Evolutionary conservation across 179 eudicot genomes (phyloP).

Genomic region (Beta lomatogona): DNA sequence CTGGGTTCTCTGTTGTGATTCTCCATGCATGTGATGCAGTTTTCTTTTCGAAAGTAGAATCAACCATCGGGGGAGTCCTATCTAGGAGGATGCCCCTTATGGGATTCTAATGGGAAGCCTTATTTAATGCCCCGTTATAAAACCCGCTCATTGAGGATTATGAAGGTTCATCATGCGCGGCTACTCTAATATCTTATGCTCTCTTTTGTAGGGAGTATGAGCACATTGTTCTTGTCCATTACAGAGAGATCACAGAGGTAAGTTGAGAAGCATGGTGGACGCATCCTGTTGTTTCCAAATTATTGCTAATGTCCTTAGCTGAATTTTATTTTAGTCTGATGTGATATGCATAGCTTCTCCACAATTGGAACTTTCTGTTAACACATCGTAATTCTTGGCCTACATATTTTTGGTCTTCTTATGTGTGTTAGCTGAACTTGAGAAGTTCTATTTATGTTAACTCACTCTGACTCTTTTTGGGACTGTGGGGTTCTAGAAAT

Average conservation of each 20-base stretch:
- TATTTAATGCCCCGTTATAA: background rate
- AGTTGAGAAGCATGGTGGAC: constrained; percentile 22
- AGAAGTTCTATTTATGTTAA: background rate
- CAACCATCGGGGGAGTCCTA: background rate
- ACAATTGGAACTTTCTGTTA: background rate
- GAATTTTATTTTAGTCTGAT: constrained; percentile 4
- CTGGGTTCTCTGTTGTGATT: constrained; percentile 6
- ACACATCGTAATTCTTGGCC: background rate
- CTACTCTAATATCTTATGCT: constrained; percentile 17
- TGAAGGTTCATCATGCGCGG: constrained; percentile 5
- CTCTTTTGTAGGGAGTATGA: constrained; percentile 62
- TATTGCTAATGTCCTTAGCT: background rate
- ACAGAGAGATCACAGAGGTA: constrained; percentile 77
- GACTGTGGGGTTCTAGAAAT: background rate
- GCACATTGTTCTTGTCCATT: constrained; percentile 97
- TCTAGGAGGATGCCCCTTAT: background rate
- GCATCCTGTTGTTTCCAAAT: background rate
- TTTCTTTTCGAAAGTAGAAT: background rate
- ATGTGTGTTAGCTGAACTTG: background rate
- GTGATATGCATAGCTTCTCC: background rate
- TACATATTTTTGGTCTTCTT: background rate
- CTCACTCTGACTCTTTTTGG: background rate
- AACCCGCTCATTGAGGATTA: background rate
- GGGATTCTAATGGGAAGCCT: background rate
- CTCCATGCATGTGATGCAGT: background rate